Evolutionary conservation across 257 asterid genomes (phyloP).

Genomic region (Nicotiana attenuata): DNA sequence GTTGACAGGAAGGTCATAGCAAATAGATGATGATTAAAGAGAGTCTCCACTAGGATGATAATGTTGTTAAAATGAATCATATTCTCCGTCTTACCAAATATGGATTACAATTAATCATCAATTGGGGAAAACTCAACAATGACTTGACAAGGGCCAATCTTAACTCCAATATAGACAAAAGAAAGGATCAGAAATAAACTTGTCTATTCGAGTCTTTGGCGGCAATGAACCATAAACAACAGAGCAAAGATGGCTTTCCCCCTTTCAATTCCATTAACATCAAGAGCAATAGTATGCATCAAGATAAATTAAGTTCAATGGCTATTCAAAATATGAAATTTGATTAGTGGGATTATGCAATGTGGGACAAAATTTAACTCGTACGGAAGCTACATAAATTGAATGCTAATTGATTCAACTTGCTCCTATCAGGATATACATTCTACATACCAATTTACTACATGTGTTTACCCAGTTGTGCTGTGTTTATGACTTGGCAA

Average conservation of each 20-base stretch:
- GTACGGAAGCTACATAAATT: background rate
- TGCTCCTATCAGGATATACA: background rate
- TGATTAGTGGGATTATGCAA: background rate
- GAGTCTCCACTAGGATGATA: background rate
- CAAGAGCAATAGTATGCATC: background rate
- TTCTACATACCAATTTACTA: background rate
- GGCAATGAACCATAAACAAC: constrained; percentile 97
- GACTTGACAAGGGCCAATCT: background rate
- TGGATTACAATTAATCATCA: background rate
- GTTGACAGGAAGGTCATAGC: background rate
- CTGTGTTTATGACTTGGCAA: background rate
- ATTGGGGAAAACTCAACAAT: background rate
- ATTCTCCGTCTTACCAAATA: background rate
- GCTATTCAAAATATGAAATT: background rate
- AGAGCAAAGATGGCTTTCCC: constrained; percentile 70
- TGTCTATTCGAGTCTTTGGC: constrained; percentile 89
- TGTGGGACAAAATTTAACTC: background rate
- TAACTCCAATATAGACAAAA: constrained; percentile 17
- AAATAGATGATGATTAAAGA: background rate
- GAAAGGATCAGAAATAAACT: constrained; percentile 42
- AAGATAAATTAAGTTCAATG: background rate
- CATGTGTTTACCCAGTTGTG: background rate
- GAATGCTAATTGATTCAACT: background rate
- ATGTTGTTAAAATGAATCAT: background rate
- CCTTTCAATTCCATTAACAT: constrained; percentile 68